Evolutionary conservation across 148 eudicot genomes (phyloP), one percentile per base, ranked within the genome.

Genomic region (Rhododendron ovatum): DNA sequence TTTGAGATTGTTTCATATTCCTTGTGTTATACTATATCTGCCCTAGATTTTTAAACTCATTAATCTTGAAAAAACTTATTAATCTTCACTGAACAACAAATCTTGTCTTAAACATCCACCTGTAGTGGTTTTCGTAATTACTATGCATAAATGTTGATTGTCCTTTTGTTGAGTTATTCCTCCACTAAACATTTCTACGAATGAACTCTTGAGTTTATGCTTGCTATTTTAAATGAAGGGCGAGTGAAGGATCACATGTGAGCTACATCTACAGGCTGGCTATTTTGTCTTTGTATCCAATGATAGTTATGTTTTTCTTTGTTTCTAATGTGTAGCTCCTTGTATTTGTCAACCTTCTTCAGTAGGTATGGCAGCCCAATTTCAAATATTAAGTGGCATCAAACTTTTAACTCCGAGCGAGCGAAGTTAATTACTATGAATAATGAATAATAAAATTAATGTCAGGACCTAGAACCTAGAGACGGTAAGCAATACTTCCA

Each of bases 391-490:
- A 97, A 93, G 89, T 97, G 98, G 98, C 98, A 97, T 90, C 93
- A 82, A 74, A 93, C 98, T 82, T 90, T 93, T 24, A 95, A 95
- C 88, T 90, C 98, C 8, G 91, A 93, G 86, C 69, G 86, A 63
- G 88, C 92, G 50, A 97, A 95, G 90, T 78, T 97, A 53, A 91
- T 97, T 79, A 93, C 96, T 43, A 89, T 93, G 33, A 98, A 97
- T 86, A 89, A 89, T 93, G 33, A 98, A 97, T 86, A 89, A 88
- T 75, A 96, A 95, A 79, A 89, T 94, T 83, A n/a, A n/a, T 30
- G 98, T 95, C 87, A 90, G 98, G 89, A 88, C 95, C 81, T 97
- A 98, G 99, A 98, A 97, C 92, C 98, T 98, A 78, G 95, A 94
- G 33, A 93, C 98, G 81, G 99, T 97, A 91, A 85, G 91, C 1